Percentiles rank a stretch among this genome's conserved stretches.
Conservation (phyloP, 192 early-diverging fungal species). For the Entomortierella lignicola region DNA sequence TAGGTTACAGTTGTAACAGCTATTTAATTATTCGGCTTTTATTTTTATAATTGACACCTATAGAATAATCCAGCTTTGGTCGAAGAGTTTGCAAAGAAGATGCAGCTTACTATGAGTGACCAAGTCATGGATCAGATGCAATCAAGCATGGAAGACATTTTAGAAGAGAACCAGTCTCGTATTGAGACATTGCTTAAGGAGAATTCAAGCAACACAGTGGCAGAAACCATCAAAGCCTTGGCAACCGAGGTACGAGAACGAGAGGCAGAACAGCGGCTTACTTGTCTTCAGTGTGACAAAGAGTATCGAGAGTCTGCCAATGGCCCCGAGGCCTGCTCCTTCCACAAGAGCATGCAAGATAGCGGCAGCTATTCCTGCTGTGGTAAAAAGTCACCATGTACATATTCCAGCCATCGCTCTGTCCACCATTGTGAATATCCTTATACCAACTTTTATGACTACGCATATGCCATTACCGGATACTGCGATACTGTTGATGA, state of each 20-base stretch:
- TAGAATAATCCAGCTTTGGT: constrained; percentile 52
- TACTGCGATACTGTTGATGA: constrained; percentile 53
- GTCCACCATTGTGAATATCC: constrained; percentile 56
- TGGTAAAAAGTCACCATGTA: constrained; percentile 40
- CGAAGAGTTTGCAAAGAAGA: constrained; percentile 52
- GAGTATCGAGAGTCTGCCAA: constrained; percentile 50
- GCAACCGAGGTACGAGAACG: constrained; percentile 31
- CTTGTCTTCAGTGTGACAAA: constrained; percentile 53
- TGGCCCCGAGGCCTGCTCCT: constrained; percentile 47
- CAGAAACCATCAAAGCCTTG: constrained; percentile 52
- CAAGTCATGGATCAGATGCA: constrained; percentile 57
- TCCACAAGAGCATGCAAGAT: constrained; percentile 33
- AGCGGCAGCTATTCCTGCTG: constrained; percentile 45
- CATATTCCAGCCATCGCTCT: constrained; percentile 28
- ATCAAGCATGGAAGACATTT: constrained; percentile 45
- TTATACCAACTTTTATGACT: constrained; percentile 46
- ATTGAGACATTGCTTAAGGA: constrained; percentile 40
- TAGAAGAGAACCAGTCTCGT: constrained; percentile 45
- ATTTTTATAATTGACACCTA: neutral
- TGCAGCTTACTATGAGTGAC: constrained; percentile 44
- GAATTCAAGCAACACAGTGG: constrained; percentile 43
- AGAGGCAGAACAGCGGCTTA: constrained; percentile 48
- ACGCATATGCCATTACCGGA: constrained; percentile 26
- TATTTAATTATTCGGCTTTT: neutral
- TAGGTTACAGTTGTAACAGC: neutral